Base-by-base conservation (phyloP, 306 rosid genomes). In the Amphicarpaea edgeworthii region DNA sequence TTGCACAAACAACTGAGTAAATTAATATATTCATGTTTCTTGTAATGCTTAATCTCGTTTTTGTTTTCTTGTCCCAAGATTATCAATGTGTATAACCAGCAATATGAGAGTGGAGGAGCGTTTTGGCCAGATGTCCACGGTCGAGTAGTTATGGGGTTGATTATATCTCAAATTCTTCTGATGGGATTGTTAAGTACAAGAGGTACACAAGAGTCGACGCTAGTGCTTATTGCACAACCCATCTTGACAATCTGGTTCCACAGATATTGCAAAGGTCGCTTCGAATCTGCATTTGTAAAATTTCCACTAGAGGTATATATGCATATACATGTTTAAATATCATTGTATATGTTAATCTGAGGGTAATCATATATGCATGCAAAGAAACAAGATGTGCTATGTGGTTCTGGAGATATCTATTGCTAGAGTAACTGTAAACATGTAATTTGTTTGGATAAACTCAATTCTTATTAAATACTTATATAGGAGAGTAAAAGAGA, bases 71-170 rank as follows among this genome's bases (percentile, higher is more conserved):
- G 74, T 72, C 54, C 41, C 77, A 77, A 91, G 98, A 88, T 90
- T 68, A 94, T 91, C 77, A 94, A 94, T 72, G 97, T 94, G 73
- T 94, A 92, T 62, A 83, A 86, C 79, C 96, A 88, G 83, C 87
- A 81, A 74, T 92, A 91, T 32, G 98, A 94, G 85, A 91, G 98
- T 57, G 97, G 92, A 11, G 98, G 97, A 68, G 64, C 95, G 5
- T 92, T 91, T 85, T 91, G 98, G 97, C 97, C 97, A 19, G 90
- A 90, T 77, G 83, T 91, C 40, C 98, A 91, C 75, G 85, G 90
- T 10, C 93, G 95, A 37, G 90, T 92, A 73, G 76, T 90, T 45
- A 76, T 71, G 0, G 95, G 96, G 61, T 83, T 91, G 83, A 50
- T 90, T 32, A 83, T 94, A 77, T 79, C 97, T 61, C 97, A 94